A percentile compares a stretch with the other conserved stretches of the same genome.
phyloP scores from a whole-genome alignment of 176 grass and related monocot genomes.

The Carex kokanica region DNA sequence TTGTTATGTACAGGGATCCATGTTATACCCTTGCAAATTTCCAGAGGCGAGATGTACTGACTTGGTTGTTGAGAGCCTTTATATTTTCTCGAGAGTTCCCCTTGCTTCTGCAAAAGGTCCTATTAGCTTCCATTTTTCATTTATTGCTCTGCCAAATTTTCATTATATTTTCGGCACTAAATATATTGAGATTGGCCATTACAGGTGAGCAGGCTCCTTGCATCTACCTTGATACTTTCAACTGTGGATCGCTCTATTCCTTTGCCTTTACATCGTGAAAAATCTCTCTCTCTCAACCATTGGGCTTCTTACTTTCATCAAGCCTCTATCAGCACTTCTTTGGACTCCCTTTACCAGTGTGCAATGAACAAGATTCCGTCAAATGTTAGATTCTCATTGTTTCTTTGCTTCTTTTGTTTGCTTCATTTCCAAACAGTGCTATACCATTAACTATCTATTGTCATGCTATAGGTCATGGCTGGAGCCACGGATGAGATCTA shows the following conservation, averaged over 20 bases:
- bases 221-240: constrained; percentile 63
- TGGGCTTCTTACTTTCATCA: constrained; percentile 93
- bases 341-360: constrained; percentile 40
- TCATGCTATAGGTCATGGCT: constrained; percentile 35
- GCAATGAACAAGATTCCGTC: constrained; percentile 23
- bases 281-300: constrained; percentile 72
- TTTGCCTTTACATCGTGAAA: constrained; percentile 39
- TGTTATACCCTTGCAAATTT: constrained; percentile 58
- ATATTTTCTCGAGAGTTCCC: constrained; percentile 58
- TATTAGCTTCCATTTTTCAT: not conserved
- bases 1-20: constrained; percentile 39
- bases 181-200: not conserved
- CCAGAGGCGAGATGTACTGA: constrained; percentile 43
- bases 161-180: not conserved
- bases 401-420: not conserved
- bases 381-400: constrained; percentile 30
- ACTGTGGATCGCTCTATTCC: constrained; percentile 42
- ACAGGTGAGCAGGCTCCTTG: constrained; percentile 75
- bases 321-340: constrained; percentile 58
- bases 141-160: not conserved
- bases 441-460: constrained; percentile 26
- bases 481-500: constrained; percentile 25
- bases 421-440: not conserved
- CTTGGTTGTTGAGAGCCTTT: constrained; percentile 79
- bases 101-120: constrained; percentile 72